Base-by-base conservation (phyloP, 2,329 filamentous ascomycete species). In the Zarea fungicola region DNA sequence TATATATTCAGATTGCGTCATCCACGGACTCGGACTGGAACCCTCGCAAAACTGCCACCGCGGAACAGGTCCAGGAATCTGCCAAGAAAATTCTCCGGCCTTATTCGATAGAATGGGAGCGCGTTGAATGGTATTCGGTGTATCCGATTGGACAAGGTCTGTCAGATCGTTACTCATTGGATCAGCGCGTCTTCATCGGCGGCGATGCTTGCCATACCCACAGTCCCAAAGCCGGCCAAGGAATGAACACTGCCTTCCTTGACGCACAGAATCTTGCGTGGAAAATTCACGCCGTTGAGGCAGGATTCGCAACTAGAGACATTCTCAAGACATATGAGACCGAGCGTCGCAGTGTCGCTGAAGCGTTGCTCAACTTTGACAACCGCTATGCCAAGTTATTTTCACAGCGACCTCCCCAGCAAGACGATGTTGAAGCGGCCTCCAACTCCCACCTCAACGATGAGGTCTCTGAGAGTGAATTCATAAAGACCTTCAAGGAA, bases 231-330 rank as follows among this genome's bases (percentile, higher is more conserved):
- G 85, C 85, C 26, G 85, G 85, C 1, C 85, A 89, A 65, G 85
- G 85, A 25, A 89, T 89, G 86, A 89, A 89, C 60, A 86, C 85
- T 0, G 85, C 84, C 4, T 89, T 89, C 68, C 72, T 87, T 44
- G 86, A 92, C 57, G 89, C 89, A 1, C 80, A 89, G 52, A 97
- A 96, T 65, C 75, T 97, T 34, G 91, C 91, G 7, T 97, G 91
- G 91, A 97, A 97, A 72, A 87, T 96, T 44, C 91, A 96, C 63
- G 83, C 87, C 29, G 92, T 96, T 9, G 90, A 96, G 63, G 76
- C 78, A 22, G 89, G 89, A 11, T 88, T 95, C 56, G 88, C 89
- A 1, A 71, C 83, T 25, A 84, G 87, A 52, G 79, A 80, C 3
- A 75, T 93, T 16, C 77, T 97, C 43, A 80, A 83, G 53, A 93